phyloP scores from a whole-genome alignment of 139 green algal species.

The Closterium sp. region DNA sequence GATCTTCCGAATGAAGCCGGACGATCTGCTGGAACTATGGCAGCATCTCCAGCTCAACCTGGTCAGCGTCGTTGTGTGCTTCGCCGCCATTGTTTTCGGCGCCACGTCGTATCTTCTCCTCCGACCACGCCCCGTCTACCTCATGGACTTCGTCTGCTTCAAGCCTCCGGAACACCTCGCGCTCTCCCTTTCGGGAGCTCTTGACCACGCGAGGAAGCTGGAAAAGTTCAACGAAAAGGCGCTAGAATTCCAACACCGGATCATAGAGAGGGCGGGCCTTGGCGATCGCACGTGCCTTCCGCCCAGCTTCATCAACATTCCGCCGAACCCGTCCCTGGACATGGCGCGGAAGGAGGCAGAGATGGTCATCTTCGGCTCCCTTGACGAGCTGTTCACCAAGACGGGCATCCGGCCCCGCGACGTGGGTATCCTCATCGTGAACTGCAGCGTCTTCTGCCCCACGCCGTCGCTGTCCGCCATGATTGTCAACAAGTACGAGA shows the following conservation, averaged over 20 bases:
- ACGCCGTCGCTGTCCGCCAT: conserved; percentile 91
- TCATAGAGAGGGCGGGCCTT: conserved; percentile 79
- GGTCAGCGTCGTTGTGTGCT: conserved; percentile 56
- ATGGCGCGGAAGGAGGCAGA: conserved; percentile 83
- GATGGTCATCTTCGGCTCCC: conserved; percentile 69
- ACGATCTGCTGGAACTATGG: conserved; percentile 77
- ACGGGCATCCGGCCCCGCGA: conserved; percentile 67
- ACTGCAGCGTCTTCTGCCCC: conserved; percentile 96
- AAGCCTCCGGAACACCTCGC: conserved; percentile 12
- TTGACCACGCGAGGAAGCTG: background rate
- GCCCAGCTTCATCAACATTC: conserved; percentile 55
- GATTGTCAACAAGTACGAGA: conserved; percentile 94
- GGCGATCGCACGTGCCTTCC: conserved; percentile 92
- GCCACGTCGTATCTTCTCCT: conserved; percentile 31
- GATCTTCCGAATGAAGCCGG: conserved; percentile 57
- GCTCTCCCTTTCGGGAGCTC: conserved; percentile 12
- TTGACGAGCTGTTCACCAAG: conserved; percentile 54
- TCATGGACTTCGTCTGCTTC: conserved; percentile 80
- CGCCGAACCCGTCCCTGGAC: conserved; percentile 65
- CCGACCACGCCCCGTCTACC: conserved; percentile 75
- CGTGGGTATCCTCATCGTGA: conserved; percentile 92
- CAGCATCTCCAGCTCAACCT: conserved; percentile 89
- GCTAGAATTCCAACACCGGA: conserved; percentile 89
- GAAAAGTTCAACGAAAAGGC: conserved; percentile 59
- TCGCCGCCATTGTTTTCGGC: conserved; percentile 35